Percentiles rank a stretch among this genome's conserved stretches.
Conservation (phyloP, 139 green algal species). For the Micractinium sp. region DNA sequence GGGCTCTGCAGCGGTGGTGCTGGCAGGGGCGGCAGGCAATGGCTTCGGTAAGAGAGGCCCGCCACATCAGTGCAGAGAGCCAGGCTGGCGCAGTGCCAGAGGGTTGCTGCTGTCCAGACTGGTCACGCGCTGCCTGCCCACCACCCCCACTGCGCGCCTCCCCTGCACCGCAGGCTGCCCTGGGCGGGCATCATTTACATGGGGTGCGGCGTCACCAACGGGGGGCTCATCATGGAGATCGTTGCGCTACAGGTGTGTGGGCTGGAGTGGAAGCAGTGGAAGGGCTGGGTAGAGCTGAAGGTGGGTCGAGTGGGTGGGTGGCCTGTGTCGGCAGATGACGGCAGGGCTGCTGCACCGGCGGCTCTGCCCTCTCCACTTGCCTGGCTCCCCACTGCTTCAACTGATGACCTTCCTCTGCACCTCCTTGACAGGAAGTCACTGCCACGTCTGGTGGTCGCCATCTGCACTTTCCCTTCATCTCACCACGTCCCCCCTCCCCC, state of each 20-base stretch:
- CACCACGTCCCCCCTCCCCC: neutral
- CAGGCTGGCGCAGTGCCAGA: neutral
- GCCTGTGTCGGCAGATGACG: too few species aligned
- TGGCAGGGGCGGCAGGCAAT: too few species aligned
- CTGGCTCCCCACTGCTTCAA: too few species aligned
- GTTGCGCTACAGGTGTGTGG: conserved; percentile 17
- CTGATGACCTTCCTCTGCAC: neutral
- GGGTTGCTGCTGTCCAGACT: neutral
- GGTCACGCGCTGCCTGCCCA: neutral
- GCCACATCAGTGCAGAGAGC: neutral
- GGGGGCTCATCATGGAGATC: conserved; percentile 57
- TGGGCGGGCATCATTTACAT: conserved; percentile 63
- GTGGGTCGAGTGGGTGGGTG: neutral
- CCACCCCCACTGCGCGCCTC: neutral
- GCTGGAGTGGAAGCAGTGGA: neutral
- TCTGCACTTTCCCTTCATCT: neutral
- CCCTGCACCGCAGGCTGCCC: conserved; percentile 38
- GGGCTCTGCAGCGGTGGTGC: too few species aligned
- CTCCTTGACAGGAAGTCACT: neutral
- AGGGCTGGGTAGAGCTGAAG: neutral
- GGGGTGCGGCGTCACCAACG: conserved; percentile 64
- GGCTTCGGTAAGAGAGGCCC: too few species aligned
- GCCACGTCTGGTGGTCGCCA: neutral
- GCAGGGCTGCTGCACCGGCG: neutral
- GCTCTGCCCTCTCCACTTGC: neutral